Evolutionary conservation across 73 alveolate species (phyloP).

Genomic region (Paramecium tetraurelia): DNA sequence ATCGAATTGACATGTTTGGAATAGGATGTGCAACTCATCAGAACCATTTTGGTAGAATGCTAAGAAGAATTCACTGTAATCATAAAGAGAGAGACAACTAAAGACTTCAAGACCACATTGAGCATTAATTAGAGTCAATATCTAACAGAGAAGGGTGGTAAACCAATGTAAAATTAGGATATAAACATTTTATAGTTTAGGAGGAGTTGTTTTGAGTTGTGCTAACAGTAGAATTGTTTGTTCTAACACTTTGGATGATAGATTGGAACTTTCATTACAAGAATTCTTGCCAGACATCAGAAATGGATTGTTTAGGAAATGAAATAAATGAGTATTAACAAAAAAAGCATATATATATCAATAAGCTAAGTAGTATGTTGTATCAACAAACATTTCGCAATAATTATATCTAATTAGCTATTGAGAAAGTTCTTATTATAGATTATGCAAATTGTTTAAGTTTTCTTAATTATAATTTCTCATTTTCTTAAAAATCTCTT

Average conservation of each 20-base stretch:
- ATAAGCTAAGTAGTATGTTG: not conserved
- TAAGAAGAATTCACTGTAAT: conserved; percentile 66
- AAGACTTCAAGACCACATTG: conserved; percentile 59
- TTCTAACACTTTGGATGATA: conserved; percentile 81
- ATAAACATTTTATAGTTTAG: conserved; percentile 58
- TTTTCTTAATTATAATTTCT: conserved; percentile 32
- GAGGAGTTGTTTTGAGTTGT: conserved; percentile 78
- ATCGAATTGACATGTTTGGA: conserved; percentile 73
- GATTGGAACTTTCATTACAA: conserved; percentile 72
- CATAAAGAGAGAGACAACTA: conserved; percentile 68
- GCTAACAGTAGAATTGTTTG: conserved; percentile 75
- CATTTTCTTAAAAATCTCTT: not conserved
- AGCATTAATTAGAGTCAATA: conserved; percentile 65
- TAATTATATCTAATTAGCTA: not conserved
- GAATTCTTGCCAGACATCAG: conserved; percentile 70
- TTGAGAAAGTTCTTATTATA: not conserved
- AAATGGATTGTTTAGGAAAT: conserved; percentile 26
- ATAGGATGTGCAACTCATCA: conserved; percentile 67
- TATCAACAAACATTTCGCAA: conserved; percentile 12
- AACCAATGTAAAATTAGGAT: not conserved
- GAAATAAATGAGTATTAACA: not conserved
- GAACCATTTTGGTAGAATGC: conserved; percentile 62
- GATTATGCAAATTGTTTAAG: not conserved
- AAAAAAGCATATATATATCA: not conserved
- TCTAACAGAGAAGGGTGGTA: conserved; percentile 34